A percentile compares a stretch with the other conserved stretches of the same genome.
These are phyloP conservation scores for Groenewaldozyma auringiensis DNA, from an alignment of 1,139 yeast genomes.

Conservation along the genomic window DNA sequence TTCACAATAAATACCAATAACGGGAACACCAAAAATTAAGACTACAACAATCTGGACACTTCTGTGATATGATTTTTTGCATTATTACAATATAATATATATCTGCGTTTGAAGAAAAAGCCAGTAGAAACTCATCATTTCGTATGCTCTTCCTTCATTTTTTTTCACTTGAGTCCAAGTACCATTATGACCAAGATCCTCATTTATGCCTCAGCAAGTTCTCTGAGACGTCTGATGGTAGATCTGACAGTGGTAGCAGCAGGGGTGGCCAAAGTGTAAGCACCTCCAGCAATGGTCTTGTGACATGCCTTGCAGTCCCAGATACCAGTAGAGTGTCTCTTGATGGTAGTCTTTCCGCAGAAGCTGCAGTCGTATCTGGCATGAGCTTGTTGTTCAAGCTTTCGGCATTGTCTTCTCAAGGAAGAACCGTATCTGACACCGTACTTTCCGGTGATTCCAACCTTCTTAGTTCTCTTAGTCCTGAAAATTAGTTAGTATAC, in stretches of 20 bases:
- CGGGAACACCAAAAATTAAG: no score
- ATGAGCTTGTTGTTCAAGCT: constrained; percentile 98
- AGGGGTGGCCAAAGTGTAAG: constrained; percentile 96
- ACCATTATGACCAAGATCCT: no score
- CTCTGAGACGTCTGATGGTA: constrained; percentile 99
- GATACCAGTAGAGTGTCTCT: constrained; percentile 98
- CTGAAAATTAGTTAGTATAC: constrained; percentile 34
- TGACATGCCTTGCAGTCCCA: constrained; percentile 94
- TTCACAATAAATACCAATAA: no score
- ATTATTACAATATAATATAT: no score
- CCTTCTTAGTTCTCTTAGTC: constrained; percentile 99
- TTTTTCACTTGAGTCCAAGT: no score
- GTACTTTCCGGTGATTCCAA: constrained; percentile 99
- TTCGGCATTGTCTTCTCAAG: constrained; percentile 99
- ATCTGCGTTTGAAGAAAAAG: no score
- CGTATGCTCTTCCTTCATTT: no score
- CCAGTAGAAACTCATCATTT: no score
- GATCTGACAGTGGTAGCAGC: constrained; percentile 99
- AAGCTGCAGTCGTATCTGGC: constrained; percentile 98
- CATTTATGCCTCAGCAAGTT: constrained; percentile 94
- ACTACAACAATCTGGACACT: no score
- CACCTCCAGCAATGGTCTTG: constrained; percentile 99
- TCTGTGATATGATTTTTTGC: no score
- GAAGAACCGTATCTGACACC: constrained; percentile 99
- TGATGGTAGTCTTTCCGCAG: constrained; percentile 99